Evolutionary conservation across 1,139 yeast species (phyloP).

Genomic region (Meyerozyma athensensis): DNA sequence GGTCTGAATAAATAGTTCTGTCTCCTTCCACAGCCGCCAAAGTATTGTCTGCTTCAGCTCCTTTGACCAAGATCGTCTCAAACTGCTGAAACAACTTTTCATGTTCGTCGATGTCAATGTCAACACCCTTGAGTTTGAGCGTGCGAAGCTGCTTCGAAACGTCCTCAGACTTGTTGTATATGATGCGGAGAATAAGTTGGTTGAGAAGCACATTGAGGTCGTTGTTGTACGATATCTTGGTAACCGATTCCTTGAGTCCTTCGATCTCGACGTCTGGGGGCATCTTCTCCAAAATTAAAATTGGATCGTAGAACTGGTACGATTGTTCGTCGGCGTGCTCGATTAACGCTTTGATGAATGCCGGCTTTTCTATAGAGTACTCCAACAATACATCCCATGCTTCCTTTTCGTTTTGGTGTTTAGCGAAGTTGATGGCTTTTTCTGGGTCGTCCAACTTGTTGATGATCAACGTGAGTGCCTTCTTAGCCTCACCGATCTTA

Average conservation of each 20-base stretch:
- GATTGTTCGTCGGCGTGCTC: slow-evolving; percentile 60
- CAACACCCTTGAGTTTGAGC: slow-evolving; percentile 40
- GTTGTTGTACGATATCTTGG: slow-evolving; percentile 61
- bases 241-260: slow-evolving; percentile 59
- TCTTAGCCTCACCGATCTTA: slow-evolving; percentile 72
- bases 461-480: slow-evolving; percentile 73
- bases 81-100: slow-evolving; percentile 16
- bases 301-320: slow-evolving; percentile 55
- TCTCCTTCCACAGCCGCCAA: background rate
- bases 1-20: background rate
- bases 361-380: slow-evolving; percentile 67
- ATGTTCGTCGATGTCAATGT: slow-evolving; percentile 26
- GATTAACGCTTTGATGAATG: slow-evolving; percentile 68
- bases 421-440: slow-evolving; percentile 78
- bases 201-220: slow-evolving; percentile 57
- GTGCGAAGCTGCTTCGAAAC: slow-evolving; percentile 33
- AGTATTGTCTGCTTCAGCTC: background rate
- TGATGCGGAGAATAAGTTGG: slow-evolving; percentile 55
- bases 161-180: slow-evolving; percentile 53
- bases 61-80: slow-evolving; percentile 20
- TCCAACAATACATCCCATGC: slow-evolving; percentile 74
- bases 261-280: slow-evolving; percentile 59
- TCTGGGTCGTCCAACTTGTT: slow-evolving; percentile 74
- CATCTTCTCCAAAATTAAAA: slow-evolving; percentile 60
- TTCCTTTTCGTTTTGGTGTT: slow-evolving; percentile 63